Evolutionary conservation across 345 rosid genomes (phyloP), one percentile per base, ranked within the genome.

Genomic region (Hibiscus trionum): DNA sequence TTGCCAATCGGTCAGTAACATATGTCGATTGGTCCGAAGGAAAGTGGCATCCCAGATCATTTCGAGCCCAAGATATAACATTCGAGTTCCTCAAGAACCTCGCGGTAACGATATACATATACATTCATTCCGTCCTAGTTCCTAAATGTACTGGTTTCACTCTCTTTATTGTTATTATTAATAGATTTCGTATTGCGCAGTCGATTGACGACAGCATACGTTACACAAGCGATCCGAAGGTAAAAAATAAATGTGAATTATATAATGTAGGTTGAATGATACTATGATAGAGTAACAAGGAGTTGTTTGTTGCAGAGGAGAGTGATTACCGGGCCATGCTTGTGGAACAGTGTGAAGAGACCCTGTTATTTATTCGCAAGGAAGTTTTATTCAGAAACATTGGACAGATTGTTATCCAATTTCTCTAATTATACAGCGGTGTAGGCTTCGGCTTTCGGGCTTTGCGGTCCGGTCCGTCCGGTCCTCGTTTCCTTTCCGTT

Each of bases 1-100:
- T 92, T 26, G 85, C 94, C 63, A 90, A 86, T 56, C 83, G 96
- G 90, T 90, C 94, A 0, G 85, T 88, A 31, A 90, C 96, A 21
- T 82, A 88, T 62, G 97, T 87, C 1, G 96, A 90, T 73, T 92
- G 97, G 96, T 92, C 96, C 0, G 90, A 92, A 59, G 86, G 89
- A 11, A 92, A 92, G 83, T 92, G 93, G 91, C 90, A 92, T 80
- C 96, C 97, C 11, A 88, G 79, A 80, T 33, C 84, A 12, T 85
- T 87, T 47, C 79, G 85, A 78, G 73, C 87, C 35, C 76, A 66
- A 46, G 91, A 93, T 69, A 73, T 90, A 69, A 79, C 90, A 29
- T 79, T 74, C 16, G 80, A 84, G 55, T 86, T 93, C 67, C 70
- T 90, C 16, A 87, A 75, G 76, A 83, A 81, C 72, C 73, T 90